phyloP scores from a whole-genome alignment of 2,329 filamentous ascomycete species.

The Diaporthe destruens region DNA sequence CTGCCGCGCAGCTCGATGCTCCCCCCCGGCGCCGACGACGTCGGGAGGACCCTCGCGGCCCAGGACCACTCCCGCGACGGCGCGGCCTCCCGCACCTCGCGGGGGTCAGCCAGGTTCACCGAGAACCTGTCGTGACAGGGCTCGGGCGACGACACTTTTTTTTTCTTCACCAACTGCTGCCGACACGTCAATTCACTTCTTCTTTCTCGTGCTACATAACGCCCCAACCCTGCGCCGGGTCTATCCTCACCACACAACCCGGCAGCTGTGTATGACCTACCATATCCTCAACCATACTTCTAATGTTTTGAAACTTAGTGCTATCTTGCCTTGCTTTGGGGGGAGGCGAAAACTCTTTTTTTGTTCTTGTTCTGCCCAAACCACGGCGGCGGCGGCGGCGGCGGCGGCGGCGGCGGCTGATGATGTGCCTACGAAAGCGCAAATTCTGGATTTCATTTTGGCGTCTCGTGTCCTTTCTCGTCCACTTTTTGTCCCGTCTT shows the following conservation, averaged over 20 bases:
- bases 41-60: constrained; percentile 39
- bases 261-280: constrained; percentile 39
- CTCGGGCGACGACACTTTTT: background rate
- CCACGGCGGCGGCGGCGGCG: constrained; percentile 7
- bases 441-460: constrained; percentile 35
- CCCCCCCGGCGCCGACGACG: constrained; percentile 39
- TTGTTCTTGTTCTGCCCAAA: background rate
- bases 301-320: constrained; percentile 42
- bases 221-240: constrained; percentile 6
- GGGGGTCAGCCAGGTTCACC: constrained; percentile 39
- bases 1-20: constrained; percentile 36
- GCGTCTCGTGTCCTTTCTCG: constrained; percentile 36
- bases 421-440: constrained; percentile 40
- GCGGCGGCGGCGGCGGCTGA: constrained; percentile 17
- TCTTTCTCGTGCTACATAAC: background rate
- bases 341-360: background rate
- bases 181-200: background rate
- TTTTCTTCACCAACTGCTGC: background rate
- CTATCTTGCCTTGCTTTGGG: background rate
- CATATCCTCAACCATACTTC: constrained; percentile 40
- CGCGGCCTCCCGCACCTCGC: constrained; percentile 35
- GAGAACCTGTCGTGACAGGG: constrained; percentile 38
- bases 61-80: constrained; percentile 40
- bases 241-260: background rate
- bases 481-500: no score